Percentiles rank a stretch among this genome's conserved stretches.
Evolutionary conservation across 2,329 filamentous ascomycete species (phyloP).

Genomic region (Coniochaeta prunicola): DNA sequence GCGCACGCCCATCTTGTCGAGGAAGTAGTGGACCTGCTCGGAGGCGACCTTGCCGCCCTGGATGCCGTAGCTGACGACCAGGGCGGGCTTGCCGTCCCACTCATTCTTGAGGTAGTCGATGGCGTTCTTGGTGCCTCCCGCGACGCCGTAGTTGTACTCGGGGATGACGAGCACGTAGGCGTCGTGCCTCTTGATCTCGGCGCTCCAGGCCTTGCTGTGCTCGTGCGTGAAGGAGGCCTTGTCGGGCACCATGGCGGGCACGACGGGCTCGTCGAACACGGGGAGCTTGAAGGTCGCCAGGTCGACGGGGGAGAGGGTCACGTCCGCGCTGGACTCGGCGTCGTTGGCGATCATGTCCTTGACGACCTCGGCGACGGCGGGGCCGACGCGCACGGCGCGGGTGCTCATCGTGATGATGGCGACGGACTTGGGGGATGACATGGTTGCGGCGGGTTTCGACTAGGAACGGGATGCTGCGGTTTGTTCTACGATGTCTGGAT

Average conservation of each 20-base stretch:
- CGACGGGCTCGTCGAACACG: slow-evolving; percentile 33
- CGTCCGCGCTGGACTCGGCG: neutral
- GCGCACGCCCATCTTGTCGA: slow-evolving; percentile 7
- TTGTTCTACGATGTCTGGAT: neutral
- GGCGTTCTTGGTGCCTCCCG: slow-evolving; percentile 52
- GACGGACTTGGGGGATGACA: slow-evolving; percentile 13
- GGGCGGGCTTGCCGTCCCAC: slow-evolving; percentile 46
- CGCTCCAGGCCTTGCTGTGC: slow-evolving; percentile 37
- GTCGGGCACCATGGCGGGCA: slow-evolving; percentile 29
- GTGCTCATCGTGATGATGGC: slow-evolving; percentile 30
- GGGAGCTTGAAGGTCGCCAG: slow-evolving; percentile 32
- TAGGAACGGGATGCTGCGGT: neutral
- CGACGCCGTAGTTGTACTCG: slow-evolving; percentile 50
- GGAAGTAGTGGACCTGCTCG: slow-evolving; percentile 16
- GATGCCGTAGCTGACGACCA: slow-evolving; percentile 47
- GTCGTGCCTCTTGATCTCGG: slow-evolving; percentile 33
- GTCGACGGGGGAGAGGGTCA: slow-evolving; percentile 19
- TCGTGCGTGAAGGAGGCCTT: slow-evolving; percentile 27
- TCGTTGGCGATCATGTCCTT: slow-evolving; percentile 9
- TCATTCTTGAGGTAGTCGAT: slow-evolving; percentile 55
- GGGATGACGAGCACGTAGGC: slow-evolving; percentile 43
- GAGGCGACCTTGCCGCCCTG: slow-evolving; percentile 27
- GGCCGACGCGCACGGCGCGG: slow-evolving; percentile 24
- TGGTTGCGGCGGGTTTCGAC: neutral
- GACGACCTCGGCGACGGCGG: slow-evolving; percentile 25